Percentiles rank a stretch among this genome's conserved stretches.
These are phyloP conservation scores for Amaranthus tricolor DNA, from an alignment of 179 eudicot genomes.

Conservation along the genomic window DNA sequence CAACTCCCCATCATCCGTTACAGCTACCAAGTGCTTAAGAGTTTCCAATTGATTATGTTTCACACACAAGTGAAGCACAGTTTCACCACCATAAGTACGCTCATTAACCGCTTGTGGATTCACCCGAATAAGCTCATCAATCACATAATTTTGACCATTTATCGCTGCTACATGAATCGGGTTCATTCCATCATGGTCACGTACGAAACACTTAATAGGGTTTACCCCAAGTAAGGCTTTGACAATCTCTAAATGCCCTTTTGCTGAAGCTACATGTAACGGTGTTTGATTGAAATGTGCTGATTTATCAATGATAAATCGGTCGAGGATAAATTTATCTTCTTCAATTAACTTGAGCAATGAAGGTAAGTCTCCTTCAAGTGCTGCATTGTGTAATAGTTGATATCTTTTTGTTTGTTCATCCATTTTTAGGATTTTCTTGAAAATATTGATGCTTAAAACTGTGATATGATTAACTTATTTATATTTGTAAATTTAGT, in stretches of 20 bases:
- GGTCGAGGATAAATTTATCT: constrained; percentile 13
- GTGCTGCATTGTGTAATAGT: constrained; percentile 11
- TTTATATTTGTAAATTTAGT: too few relatives aligned
- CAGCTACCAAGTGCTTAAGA: constrained; percentile 31
- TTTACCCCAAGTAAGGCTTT: constrained; percentile 5
- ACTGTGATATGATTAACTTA: too few relatives aligned
- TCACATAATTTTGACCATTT: too few relatives aligned
- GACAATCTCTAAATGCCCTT: constrained; percentile 31
- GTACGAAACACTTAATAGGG: constrained; percentile 28
- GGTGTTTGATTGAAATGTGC: constrained; percentile 12
- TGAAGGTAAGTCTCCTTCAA: constrained; percentile 11
- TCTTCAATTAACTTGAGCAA: constrained; percentile 10
- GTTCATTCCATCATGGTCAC: constrained; percentile 25
- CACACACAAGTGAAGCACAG: constrained; percentile 46
- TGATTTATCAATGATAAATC: constrained; percentile 10
- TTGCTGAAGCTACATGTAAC: constrained; percentile 26
- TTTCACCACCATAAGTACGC: constrained; percentile 27
- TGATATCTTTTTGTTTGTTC: background rate
- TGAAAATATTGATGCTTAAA: too few relatives aligned
- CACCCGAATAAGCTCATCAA: too few relatives aligned
- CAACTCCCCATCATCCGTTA: constrained; percentile 30
- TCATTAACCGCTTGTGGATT: background rate
- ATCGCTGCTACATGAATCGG: too few relatives aligned
- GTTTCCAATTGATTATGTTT: constrained; percentile 32
- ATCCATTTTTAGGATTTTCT: background rate